Evolutionary conservation across 768 basidiomycete species (phyloP).

Genomic region (Lactifluus echinatus): DNA sequence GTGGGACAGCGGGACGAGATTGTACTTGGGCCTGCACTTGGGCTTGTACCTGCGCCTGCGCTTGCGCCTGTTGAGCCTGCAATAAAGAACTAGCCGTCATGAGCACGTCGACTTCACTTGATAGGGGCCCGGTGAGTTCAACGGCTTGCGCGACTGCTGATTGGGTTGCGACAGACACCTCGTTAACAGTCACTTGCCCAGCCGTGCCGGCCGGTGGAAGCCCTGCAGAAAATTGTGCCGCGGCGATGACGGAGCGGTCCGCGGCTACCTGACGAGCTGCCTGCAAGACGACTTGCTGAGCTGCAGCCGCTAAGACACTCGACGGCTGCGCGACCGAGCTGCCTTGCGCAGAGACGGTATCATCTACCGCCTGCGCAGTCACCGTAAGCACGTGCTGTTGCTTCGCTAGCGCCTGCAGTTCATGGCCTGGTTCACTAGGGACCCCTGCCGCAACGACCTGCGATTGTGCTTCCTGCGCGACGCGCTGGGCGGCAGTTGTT

Average conservation of each 20-base stretch:
- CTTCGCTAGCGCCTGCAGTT: constrained; percentile 63
- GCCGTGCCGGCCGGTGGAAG: constrained; percentile 27
- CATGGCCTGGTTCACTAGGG: constrained; percentile 35
- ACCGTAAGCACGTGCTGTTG: constrained; percentile 72
- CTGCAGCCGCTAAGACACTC: constrained; percentile 61
- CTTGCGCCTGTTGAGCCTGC: constrained; percentile 34
- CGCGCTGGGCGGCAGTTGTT: constrained; percentile 67
- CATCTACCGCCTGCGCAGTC: constrained; percentile 68
- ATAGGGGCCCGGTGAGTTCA: constrained; percentile 59
- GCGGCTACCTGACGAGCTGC: constrained; percentile 56
- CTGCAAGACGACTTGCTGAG: constrained; percentile 73
- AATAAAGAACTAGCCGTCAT: constrained; percentile 55
- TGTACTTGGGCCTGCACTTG: constrained; percentile 6
- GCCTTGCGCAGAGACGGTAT: constrained; percentile 45
- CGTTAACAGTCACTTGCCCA: constrained; percentile 44
- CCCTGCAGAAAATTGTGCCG: constrained; percentile 36
- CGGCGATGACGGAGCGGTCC: constrained; percentile 37
- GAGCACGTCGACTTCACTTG: constrained; percentile 75
- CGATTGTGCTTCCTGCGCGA: constrained; percentile 64
- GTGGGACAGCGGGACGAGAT: constrained; percentile 14
- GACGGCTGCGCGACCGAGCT: constrained; percentile 37
- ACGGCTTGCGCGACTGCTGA: constrained; percentile 79
- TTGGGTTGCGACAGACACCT: constrained; percentile 55
- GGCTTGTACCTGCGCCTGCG: constrained; percentile 24
- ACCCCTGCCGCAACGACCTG: constrained; percentile 48